A percentile compares a stretch with the other conserved stretches of the same genome.
phyloP scores from a whole-genome alignment of 371 early-diverging fungal species.

The Capillidium heterosporum region DNA sequence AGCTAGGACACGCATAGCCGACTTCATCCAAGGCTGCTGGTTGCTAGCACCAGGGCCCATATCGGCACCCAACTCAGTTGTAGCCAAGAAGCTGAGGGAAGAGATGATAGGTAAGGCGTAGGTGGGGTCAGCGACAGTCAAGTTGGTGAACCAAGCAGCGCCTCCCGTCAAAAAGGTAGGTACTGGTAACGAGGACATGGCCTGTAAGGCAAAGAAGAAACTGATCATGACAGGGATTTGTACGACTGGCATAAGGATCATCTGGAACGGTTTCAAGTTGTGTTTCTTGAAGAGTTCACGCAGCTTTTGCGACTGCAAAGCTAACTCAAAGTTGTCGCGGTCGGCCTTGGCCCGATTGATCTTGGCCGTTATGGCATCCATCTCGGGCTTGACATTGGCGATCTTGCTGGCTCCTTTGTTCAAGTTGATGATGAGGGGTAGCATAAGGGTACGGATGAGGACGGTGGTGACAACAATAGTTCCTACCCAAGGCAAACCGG shows the following conservation, averaged over 20 bases:
- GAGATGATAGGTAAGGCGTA: constrained; percentile 64
- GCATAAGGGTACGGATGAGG: constrained; percentile 40
- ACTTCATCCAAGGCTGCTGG: constrained; percentile 33
- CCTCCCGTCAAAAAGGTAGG: constrained; percentile 69
- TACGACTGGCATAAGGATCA: constrained; percentile 36
- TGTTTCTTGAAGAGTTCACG: constrained; percentile 38
- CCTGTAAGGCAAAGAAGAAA: constrained; percentile 70
- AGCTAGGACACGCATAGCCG: constrained; percentile 40
- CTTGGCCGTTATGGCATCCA: constrained; percentile 42
- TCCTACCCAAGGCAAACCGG: constrained; percentile 88
- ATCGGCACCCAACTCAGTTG: constrained; percentile 50
- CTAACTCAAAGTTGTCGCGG: constrained; percentile 33
- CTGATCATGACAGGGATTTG: constrained; percentile 79
- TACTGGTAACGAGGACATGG: constrained; percentile 65
- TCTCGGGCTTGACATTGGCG: constrained; percentile 56
- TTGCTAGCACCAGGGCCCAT: constrained; percentile 19
- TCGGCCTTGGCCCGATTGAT: constrained; percentile 31
- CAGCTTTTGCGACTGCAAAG: constrained; percentile 31
- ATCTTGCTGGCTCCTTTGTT: constrained; percentile 54
- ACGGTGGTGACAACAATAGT: constrained; percentile 61
- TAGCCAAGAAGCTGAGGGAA: constrained; percentile 45
- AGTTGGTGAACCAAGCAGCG: constrained; percentile 61
- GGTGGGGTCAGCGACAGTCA: constrained; percentile 63
- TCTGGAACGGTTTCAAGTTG: constrained; percentile 39
- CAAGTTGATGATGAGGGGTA: constrained; percentile 59